Evolutionary conservation across 202 grass and related monocot genomes (phyloP).

Genomic region (Alloteropsis angusta): DNA sequence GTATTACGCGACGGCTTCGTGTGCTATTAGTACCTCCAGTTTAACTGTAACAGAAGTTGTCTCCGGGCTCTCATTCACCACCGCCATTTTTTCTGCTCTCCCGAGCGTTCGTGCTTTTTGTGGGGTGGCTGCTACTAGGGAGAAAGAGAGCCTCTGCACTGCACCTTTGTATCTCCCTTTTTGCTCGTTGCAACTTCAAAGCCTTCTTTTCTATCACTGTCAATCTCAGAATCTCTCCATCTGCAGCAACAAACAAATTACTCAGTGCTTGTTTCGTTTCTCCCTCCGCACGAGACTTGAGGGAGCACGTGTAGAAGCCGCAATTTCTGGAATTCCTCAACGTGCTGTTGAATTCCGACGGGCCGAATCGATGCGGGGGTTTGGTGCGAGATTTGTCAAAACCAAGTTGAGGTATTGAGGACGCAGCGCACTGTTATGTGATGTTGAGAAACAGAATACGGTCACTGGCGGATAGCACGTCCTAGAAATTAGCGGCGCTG

Average conservation of each 20-base stretch:
- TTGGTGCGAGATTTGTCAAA: background rate
- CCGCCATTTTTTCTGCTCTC: conserved; percentile 23
- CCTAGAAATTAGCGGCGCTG: background rate
- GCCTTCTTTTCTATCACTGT: background rate
- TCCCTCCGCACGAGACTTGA: too few relatives aligned
- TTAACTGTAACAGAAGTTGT: conserved; percentile 10
- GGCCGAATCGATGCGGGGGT: background rate
- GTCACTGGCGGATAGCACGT: background rate
- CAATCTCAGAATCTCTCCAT: background rate
- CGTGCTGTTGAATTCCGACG: background rate
- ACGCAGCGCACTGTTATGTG: background rate
- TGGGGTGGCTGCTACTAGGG: background rate
- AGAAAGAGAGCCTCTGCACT: background rate
- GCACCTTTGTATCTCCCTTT: background rate
- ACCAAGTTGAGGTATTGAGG: background rate
- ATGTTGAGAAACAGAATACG: background rate
- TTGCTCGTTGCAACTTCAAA: background rate
- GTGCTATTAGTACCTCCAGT: background rate
- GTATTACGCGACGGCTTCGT: background rate
- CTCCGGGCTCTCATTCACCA: background rate
- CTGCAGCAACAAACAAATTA: background rate
- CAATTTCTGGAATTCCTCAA: background rate
- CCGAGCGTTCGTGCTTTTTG: conserved; percentile 18
- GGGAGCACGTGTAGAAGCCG: background rate
- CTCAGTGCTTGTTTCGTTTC: background rate